phyloP scores from a whole-genome alignment of 208 protist genomes.

The Trypanosoma cruzi region DNA sequence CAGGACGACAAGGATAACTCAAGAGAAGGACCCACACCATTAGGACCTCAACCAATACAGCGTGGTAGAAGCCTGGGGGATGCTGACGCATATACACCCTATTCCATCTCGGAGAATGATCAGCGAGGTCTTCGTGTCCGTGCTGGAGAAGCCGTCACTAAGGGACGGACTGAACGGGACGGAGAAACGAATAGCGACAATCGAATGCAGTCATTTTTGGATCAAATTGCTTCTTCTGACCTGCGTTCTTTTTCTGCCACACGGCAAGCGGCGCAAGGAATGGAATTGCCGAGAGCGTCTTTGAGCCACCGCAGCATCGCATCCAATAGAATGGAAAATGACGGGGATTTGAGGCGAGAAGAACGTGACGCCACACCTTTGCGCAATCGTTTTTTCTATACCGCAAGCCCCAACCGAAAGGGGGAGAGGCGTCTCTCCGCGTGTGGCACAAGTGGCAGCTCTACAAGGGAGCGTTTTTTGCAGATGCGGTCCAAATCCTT shows the following conservation, averaged over 20 bases:
- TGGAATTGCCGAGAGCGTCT: constrained; percentile 8
- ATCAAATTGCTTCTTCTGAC: constrained; percentile 6
- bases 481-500: neutral
- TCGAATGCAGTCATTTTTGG: constrained; percentile 11
- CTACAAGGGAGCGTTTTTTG: neutral
- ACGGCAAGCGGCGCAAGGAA: constrained; percentile 6
- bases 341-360: neutral
- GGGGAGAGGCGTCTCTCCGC: neutral
- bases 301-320: neutral
- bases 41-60: neutral
- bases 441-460: neutral
- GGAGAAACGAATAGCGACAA: neutral
- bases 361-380: constrained; percentile 11
- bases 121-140: neutral
- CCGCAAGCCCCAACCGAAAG: neutral
- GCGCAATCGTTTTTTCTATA: neutral
- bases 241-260: constrained; percentile 23
- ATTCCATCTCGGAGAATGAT: neutral
- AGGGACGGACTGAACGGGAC: neutral
- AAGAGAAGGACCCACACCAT: neutral
- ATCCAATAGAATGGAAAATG: neutral
- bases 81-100: neutral
- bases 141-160: neutral
- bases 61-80: neutral
- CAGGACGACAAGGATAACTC: neutral